Evolutionary conservation across 2,329 filamentous ascomycete genomes (phyloP).

Genomic region (Sporothrix phasma): DNA sequence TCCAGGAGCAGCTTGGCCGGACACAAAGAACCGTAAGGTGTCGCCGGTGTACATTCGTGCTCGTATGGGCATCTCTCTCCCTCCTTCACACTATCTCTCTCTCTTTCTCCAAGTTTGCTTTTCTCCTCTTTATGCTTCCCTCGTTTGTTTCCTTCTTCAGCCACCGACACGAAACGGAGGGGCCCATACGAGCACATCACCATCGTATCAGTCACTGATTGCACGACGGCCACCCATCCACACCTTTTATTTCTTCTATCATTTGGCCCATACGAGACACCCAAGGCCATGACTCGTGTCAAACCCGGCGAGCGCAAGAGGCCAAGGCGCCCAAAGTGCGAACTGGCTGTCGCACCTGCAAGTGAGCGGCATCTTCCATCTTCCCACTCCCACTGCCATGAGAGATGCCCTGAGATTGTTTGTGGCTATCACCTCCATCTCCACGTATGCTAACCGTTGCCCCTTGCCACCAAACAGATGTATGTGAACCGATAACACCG

Average conservation of each 20-base stretch:
- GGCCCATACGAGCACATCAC: not conserved
- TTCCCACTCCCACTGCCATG: too few relatives aligned
- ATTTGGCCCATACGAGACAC: not conserved
- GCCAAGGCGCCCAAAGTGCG: slow-evolving; percentile 16
- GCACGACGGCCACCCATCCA: not conserved
- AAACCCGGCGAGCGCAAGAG: slow-evolving; percentile 16
- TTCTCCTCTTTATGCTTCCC: too few relatives aligned
- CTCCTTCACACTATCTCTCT: not conserved
- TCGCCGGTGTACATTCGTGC: not conserved
- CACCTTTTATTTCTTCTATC: too few relatives aligned
- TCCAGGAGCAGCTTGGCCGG: not conserved
- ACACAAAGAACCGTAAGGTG: not conserved
- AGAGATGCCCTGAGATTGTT: too few relatives aligned
- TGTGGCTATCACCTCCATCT: too few relatives aligned
- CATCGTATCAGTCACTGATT: not conserved
- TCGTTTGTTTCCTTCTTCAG: not conserved
- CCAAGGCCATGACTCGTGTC: slow-evolving; percentile 12
- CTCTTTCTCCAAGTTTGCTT: too few relatives aligned
- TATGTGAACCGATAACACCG: not conserved
- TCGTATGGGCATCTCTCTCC: not conserved
- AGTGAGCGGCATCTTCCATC: slow-evolving; percentile 8
- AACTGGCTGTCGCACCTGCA: slow-evolving; percentile 17
- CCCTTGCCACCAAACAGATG: not conserved
- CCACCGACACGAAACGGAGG: not conserved
- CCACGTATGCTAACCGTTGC: too few relatives aligned